Percentiles rank a stretch among this genome's conserved stretches.
Conservation (phyloP, 768 basidiomycete species). For the Mycena metata region DNA sequence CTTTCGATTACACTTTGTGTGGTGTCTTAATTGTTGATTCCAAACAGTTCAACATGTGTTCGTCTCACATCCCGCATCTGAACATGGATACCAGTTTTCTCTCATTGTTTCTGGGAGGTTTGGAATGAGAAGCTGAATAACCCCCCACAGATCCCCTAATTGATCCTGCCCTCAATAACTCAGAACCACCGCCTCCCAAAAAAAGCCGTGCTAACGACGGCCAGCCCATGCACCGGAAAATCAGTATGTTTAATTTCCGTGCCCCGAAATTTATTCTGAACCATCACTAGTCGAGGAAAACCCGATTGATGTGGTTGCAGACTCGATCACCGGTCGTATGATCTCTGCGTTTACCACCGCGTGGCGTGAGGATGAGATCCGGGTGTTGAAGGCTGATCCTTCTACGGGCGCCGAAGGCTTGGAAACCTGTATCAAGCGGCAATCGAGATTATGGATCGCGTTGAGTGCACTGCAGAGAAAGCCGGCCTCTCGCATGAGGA, state of each 20-base stretch:
- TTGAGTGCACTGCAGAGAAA: neutral
- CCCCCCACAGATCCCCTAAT: neutral
- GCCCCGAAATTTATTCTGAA: neutral
- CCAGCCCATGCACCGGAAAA: neutral
- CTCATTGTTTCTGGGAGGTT: neutral
- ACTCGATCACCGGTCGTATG: neutral
- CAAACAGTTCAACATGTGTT: neutral
- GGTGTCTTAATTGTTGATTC: neutral
- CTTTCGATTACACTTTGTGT: neutral
- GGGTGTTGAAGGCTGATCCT: neutral
- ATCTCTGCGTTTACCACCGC: neutral
- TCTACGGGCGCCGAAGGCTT: neutral
- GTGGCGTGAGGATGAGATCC: neutral
- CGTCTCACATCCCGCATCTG: no score
- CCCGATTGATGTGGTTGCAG: neutral
- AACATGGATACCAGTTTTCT: no score
- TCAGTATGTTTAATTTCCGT: neutral
- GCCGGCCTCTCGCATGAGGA: neutral
- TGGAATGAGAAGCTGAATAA: neutral
- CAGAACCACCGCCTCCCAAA: neutral
- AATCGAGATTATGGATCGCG: neutral
- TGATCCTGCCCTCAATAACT: no score
- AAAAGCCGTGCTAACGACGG: neutral
- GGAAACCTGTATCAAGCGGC: neutral
- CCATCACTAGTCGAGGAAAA: neutral